phyloP scores from a whole-genome alignment of 164 flowering plant species.

The Litsea cubeba region DNA sequence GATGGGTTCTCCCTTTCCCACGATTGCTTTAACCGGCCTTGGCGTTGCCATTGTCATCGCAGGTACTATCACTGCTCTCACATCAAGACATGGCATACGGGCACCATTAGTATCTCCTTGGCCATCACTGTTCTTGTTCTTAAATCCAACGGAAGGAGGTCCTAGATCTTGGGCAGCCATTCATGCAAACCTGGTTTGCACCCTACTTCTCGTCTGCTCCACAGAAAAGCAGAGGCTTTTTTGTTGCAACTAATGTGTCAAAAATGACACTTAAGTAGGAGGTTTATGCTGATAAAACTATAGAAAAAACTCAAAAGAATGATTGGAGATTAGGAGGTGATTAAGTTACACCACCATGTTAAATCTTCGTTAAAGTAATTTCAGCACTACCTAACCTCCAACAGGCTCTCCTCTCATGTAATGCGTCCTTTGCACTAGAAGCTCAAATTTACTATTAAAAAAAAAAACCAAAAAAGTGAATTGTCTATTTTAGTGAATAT shows the following conservation, averaged over 20 bases:
- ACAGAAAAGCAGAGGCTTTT: neutral
- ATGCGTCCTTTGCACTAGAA: constrained; percentile 49
- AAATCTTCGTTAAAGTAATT: constrained; percentile 15
- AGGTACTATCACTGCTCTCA: constrained; percentile 21
- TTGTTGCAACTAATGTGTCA: constrained; percentile 6
- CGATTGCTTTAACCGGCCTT: neutral
- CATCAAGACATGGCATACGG: constrained; percentile 21
- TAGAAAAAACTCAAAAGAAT: constrained; percentile 28
- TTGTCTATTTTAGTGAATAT: neutral
- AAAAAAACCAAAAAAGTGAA: neutral
- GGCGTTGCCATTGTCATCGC: constrained; percentile 18
- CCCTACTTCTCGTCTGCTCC: neutral
- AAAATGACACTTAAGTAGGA: constrained; percentile 32
- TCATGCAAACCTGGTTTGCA: constrained; percentile 13
- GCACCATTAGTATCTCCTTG: constrained; percentile 24
- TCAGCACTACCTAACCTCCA: constrained; percentile 45
- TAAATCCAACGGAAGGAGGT: constrained; percentile 17
- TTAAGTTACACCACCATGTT: constrained; percentile 49
- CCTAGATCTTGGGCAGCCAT: constrained; percentile 48
- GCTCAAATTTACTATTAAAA: constrained; percentile 1
- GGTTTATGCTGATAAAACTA: constrained; percentile 16
- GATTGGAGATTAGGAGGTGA: constrained; percentile 54
- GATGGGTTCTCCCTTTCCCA: constrained; percentile 33
- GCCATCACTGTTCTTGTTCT: constrained; percentile 12
- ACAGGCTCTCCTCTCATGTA: constrained; percentile 45